Base-by-base conservation (phyloP, 805 yeast genomes). In the Barnettozyma californica region DNA sequence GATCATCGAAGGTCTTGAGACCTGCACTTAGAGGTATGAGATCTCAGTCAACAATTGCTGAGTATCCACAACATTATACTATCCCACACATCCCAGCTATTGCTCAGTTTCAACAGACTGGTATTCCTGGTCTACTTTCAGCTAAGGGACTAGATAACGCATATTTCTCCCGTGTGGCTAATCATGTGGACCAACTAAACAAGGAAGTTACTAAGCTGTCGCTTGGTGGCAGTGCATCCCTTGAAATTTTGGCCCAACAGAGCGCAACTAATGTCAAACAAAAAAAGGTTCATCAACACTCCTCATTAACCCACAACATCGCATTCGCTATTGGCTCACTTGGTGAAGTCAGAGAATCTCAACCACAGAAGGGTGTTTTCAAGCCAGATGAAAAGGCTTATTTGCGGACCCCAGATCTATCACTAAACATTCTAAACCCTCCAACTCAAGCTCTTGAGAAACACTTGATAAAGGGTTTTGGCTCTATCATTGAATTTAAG, bases 401-500 rank as follows among this genome's bases (percentile, higher is more conserved):
- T 14, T 62, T 81, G 29, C 61, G 69, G 44, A 71, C 77, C 8
- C 84, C 85, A 3, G 65, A 65, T 40, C 48, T 66, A 8, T 63
- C 65, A 25, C 61, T 57, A 4, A 69, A 71, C 38, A 50, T 71
- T 44, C 68, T 47, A 8, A 61, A 60, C 44, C 18, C 34, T 7
- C 63, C 64, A 43, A 40, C 50, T 4, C 48, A 45, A 11, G 6
- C 19, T 7, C 14, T 41, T 11, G 66, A 81, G 43, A 62, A 63
- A 20, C 63, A 68, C 23, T 78, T 85, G 68, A 71, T 87, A 25
- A 67, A 68, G 19, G 68, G 73, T 38, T 77, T 90, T 67, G 96
- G 96, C 7, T 81, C 91, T 0, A 53, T 88, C 9, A 78, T 76
- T 14, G 95, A 89, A 63, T 83, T 94, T 63, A 76, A 85, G 56